Base-by-base conservation (phyloP, 1,284 basidiomycete genomes). In the Trametes sp. region DNA sequence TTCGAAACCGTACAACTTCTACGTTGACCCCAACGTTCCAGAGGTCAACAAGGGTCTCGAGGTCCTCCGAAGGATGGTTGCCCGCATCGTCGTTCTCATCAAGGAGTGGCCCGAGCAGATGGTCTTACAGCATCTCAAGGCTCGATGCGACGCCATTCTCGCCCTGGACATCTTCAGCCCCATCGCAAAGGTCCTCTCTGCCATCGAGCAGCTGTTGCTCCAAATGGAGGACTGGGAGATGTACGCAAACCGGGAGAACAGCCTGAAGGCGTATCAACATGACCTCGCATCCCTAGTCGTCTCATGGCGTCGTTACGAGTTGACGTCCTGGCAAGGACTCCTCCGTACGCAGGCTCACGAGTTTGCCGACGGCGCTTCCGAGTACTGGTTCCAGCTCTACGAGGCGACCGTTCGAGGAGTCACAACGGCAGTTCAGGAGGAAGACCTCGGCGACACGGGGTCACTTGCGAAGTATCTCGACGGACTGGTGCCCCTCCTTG, bases 161-260 rank as follows among this genome's bases (percentile, higher is more conserved):
- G 75, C 79, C 0, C 80, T 97, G 21, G 82, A 87, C 57, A 78
- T 93, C 6, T 80, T 84, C 50, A 90, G 88, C 66, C 90, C 98
- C 0, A 80, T 98, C 6, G 95, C 97, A 7, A 91, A 90, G 73
- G 79, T 97, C 23, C 84, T 99, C 21, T 85, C 94, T 0, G 89
- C 91, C 2, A 75, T 98, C 46, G 98, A 99, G 75, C 91, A 93
- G 65, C 81, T 99, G 13, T 80, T 99, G 2, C 73, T 90, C 46
- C 94, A 98, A 67, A 94, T 90, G 11, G 94, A 98, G 65, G 98
- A 99, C 73, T 99, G 98, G 98, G 95, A 99, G 75, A 90, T 90
- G 70, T 99, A 94, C 70, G 92, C 97, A 13, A 96, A 95, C 77
- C 84, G 87, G 26, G 89, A 92, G 52, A 98, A 96, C 72, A 90